Evolutionary conservation across 768 basidiomycete genomes (phyloP).

Genomic region (Russula lepida): DNA sequence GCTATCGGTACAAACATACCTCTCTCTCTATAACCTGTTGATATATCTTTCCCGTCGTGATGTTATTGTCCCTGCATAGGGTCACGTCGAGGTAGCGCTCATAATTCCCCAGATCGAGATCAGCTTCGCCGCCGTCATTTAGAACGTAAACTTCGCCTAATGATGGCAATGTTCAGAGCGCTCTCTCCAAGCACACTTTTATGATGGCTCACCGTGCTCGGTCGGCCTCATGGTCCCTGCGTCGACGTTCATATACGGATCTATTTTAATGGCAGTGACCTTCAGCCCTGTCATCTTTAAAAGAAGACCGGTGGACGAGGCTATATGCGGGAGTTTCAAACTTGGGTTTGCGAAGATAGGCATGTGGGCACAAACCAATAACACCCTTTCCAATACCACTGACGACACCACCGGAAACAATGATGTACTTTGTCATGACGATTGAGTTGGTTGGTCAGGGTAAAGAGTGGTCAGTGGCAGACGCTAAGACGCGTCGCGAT

Average conservation of each 20-base stretch:
- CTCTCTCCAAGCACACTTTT: background rate
- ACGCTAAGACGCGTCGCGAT: background rate
- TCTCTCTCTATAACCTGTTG: slow-evolving; percentile 94
- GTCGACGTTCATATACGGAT: slow-evolving; percentile 99
- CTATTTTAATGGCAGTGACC: slow-evolving; percentile 99
- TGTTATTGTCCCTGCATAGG: slow-evolving; percentile 90
- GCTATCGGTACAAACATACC: slow-evolving; percentile 45
- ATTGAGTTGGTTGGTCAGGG: background rate
- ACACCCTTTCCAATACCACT: slow-evolving; percentile 99
- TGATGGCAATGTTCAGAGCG: background rate
- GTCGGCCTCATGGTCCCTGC: slow-evolving; percentile 98
- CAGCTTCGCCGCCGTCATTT: slow-evolving; percentile 97
- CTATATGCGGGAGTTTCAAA: slow-evolving; percentile 35
- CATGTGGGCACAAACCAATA: slow-evolving; percentile 59
- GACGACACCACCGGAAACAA: slow-evolving; percentile 95
- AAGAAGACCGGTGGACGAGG: slow-evolving; percentile 92
- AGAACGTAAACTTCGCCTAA: slow-evolving; percentile 94
- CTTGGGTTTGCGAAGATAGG: slow-evolving; percentile 22
- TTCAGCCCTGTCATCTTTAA: slow-evolving; percentile 93
- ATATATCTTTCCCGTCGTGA: slow-evolving; percentile 98
- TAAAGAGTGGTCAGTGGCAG: background rate
- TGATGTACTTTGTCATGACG: slow-evolving; percentile 87
- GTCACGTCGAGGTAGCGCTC: slow-evolving; percentile 97
- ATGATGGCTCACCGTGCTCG: slow-evolving; percentile 71
- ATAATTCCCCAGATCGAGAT: slow-evolving; percentile 96